These are phyloP conservation scores for Aspergillus ochraceoroseus DNA, from an alignment of 2,329 filamentous ascomycete genomes.

Conservation along the genomic window DNA sequence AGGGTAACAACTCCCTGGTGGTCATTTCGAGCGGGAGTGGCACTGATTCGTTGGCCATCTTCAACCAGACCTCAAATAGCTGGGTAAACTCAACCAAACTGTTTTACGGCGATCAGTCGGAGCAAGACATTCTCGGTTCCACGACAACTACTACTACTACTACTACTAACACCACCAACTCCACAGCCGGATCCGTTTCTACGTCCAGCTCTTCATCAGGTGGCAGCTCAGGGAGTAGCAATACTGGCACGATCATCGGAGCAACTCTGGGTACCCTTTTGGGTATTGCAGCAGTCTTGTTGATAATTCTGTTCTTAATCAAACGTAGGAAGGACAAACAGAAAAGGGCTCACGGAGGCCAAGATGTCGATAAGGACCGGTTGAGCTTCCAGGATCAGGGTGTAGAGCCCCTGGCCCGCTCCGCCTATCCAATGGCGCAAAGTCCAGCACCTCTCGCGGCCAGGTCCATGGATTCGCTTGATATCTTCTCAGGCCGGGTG, in stretches of 20 bases:
- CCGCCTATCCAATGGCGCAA: constrained; percentile 45
- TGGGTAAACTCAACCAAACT: constrained; percentile 70
- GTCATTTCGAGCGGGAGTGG: constrained; percentile 72
- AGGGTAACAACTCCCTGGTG: constrained; percentile 59
- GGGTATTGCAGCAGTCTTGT: constrained; percentile 65
- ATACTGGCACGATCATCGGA: constrained; percentile 62
- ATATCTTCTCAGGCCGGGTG: constrained; percentile 40
- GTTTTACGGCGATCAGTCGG: constrained; percentile 49
- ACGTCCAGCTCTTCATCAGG: constrained; percentile 35
- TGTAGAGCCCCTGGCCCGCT: constrained; percentile 41
- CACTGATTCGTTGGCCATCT: constrained; percentile 66
- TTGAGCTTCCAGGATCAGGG: constrained; percentile 45
- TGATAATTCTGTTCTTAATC: constrained; percentile 65
- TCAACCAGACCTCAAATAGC: constrained; percentile 66
- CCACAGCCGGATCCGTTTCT: constrained; percentile 21
- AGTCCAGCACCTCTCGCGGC: constrained; percentile 35
- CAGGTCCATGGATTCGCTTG: constrained; percentile 38
- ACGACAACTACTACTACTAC: constrained; percentile 27
- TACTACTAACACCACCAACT: constrained; percentile 30
- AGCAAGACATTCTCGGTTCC: constrained; percentile 33
- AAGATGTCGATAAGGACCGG: constrained; percentile 54
- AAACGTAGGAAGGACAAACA: constrained; percentile 54
- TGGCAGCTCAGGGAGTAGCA: constrained; percentile 26
- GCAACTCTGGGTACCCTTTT: constrained; percentile 78
- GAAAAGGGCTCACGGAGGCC: constrained; percentile 46